phyloP scores from a whole-genome alignment of 2,329 filamentous ascomycete species.

The Beauveria sp. region DNA sequence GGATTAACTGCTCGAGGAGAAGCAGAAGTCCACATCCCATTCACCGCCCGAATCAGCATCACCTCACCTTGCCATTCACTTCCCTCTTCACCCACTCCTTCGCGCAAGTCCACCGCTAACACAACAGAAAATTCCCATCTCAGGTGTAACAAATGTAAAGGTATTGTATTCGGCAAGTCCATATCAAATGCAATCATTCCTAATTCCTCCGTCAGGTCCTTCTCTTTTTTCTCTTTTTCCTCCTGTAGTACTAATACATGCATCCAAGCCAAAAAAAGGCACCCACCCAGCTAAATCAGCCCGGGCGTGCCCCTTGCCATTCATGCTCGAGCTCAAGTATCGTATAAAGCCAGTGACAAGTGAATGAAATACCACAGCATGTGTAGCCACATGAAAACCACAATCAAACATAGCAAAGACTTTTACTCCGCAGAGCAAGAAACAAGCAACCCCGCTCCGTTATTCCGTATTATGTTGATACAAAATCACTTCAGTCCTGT shows the following conservation, averaged over 20 bases:
- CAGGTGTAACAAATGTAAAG: background rate
- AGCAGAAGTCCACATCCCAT: background rate
- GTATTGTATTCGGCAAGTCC: background rate
- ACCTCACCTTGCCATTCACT: background rate
- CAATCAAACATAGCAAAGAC: background rate
- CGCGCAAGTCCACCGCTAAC: background rate
- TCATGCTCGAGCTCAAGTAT: background rate
- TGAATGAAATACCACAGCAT: background rate
- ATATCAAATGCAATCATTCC: background rate
- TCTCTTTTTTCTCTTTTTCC: background rate
- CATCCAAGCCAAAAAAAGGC: background rate
- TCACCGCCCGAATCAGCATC: background rate
- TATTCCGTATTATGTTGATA: slow-evolving; percentile 12
- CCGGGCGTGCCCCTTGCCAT: background rate
- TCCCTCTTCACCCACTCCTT: background rate
- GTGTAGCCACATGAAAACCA: background rate
- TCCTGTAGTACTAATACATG: slow-evolving; percentile 7
- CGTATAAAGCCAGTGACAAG: background rate
- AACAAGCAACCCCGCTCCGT: background rate
- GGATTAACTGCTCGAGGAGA: no score
- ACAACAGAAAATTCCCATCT: background rate
- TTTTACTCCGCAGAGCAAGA: slow-evolving; percentile 9
- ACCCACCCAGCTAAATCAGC: background rate
- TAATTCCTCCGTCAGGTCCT: background rate
- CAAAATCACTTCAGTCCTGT: slow-evolving; percentile 2